phyloP scores from a whole-genome alignment of 441 rosid genomes.

The Erodium trifolium region DNA sequence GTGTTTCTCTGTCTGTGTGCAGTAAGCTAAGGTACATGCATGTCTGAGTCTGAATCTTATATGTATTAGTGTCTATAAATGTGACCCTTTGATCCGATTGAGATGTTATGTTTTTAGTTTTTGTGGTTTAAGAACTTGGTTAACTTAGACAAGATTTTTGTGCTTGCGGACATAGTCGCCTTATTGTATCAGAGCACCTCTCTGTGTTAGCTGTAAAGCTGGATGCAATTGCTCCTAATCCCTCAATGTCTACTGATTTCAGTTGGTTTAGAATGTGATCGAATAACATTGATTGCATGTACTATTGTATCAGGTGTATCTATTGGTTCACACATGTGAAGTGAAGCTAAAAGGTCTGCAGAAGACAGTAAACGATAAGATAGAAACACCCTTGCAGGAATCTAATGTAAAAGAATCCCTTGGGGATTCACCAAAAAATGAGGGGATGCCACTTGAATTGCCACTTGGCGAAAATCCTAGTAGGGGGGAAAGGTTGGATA shows the following conservation, averaged over 20 bases:
- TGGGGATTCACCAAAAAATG: slow-evolving; percentile 28
- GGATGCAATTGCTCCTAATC: not conserved
- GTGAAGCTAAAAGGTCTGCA: slow-evolving; percentile 30
- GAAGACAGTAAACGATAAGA: slow-evolving; percentile 21
- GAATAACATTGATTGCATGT: slow-evolving; percentile 12
- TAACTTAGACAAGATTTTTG: not conserved
- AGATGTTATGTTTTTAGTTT: not conserved
- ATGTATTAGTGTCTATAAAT: not conserved
- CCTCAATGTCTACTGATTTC: slow-evolving; percentile 6
- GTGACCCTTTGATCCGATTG: not conserved
- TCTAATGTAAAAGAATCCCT: slow-evolving; percentile 27
- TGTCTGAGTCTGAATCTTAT: not conserved
- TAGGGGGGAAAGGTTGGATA: slow-evolving; percentile 20
- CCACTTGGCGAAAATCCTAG: slow-evolving; percentile 31
- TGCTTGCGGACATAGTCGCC: not conserved
- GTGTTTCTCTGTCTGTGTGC: not conserved
- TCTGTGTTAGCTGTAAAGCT: slow-evolving; percentile 2
- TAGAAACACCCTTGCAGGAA: slow-evolving; percentile 26
- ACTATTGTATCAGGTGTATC: slow-evolving; percentile 52
- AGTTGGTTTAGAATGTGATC: slow-evolving; percentile 4
- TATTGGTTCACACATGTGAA: slow-evolving; percentile 67
- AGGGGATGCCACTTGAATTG: slow-evolving; percentile 33
- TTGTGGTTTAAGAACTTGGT: not conserved
- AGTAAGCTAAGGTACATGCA: not conserved
- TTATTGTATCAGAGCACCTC: not conserved